Evolutionary conservation across 202 grass and related monocot genomes (phyloP).

Genomic region (Schoenoplectus tabernaemontani): DNA sequence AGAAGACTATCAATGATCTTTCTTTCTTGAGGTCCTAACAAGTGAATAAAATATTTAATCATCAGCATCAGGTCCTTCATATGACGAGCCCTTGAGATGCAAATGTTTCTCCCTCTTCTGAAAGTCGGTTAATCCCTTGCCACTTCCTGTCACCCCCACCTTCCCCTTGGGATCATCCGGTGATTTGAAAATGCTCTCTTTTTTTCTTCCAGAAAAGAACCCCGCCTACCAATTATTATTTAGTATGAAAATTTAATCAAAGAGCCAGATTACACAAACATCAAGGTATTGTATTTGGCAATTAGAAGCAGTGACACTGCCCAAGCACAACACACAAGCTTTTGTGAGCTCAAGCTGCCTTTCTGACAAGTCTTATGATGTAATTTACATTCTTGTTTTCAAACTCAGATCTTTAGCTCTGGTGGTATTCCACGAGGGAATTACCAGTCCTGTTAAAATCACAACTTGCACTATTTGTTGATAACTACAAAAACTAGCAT

Average conservation of each 20-base stretch:
- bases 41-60: conserved; percentile 31
- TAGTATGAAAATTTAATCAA: not conserved
- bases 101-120: conserved; percentile 96
- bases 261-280: not conserved
- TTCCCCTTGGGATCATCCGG: conserved; percentile 91
- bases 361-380: not conserved
- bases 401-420: not conserved
- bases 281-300: not conserved
- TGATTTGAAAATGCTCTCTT: conserved; percentile 99
- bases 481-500: not conserved
- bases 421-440: not conserved
- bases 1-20: not conserved
- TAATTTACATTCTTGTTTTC: not conserved
- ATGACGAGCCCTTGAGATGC: conserved; percentile 60
- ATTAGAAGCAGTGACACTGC: not conserved
- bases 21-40: not conserved
- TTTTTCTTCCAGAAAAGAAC: conserved; percentile 87
- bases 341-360: not conserved
- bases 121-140: conserved; percentile 94
- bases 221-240: conserved; percentile 49
- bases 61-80: conserved; percentile 35
- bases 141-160: conserved; percentile 95
- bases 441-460: not conserved
- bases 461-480: not conserved
- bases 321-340: not conserved